phyloP scores from a whole-genome alignment of 1,139 yeast genomes.

The Torulaspora globosa region DNA sequence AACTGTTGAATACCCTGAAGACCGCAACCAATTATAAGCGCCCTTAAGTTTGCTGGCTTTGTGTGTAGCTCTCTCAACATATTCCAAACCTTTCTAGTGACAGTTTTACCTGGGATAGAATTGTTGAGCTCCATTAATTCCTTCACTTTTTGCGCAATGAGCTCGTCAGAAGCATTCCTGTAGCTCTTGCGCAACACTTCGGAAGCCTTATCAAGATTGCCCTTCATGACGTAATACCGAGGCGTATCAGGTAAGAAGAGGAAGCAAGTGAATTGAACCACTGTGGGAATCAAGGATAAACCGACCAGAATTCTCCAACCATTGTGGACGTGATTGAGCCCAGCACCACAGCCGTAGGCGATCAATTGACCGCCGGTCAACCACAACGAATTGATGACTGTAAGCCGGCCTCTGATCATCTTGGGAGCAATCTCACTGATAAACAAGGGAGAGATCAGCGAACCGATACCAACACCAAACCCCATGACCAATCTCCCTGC shows the following conservation, averaged over 20 bases:
- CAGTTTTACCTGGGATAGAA: slow-evolving; percentile 59
- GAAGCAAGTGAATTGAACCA: slow-evolving; percentile 68
- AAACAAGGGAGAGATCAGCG: slow-evolving; percentile 84
- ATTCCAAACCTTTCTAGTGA: slow-evolving; percentile 52
- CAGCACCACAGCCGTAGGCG: slow-evolving; percentile 93
- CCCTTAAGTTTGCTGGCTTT: slow-evolving; percentile 79
- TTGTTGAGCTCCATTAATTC: slow-evolving; percentile 57
- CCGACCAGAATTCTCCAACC: slow-evolving; percentile 97
- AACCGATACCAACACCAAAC: slow-evolving; percentile 92
- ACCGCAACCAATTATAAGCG: slow-evolving; percentile 83
- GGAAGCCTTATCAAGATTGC: slow-evolving; percentile 60
- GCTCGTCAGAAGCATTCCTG: slow-evolving; percentile 51
- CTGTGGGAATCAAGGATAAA: slow-evolving; percentile 82
- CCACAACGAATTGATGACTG: slow-evolving; percentile 47
- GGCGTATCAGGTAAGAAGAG: slow-evolving; percentile 94
- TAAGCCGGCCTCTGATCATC: slow-evolving; percentile 81
- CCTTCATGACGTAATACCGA: slow-evolving; percentile 73
- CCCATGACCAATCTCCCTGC: slow-evolving; percentile 90
- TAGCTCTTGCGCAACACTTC: slow-evolving; percentile 59
- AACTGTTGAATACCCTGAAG: slow-evolving; percentile 94
- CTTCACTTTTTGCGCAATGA: slow-evolving; percentile 54
- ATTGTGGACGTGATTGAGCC: slow-evolving; percentile 61
- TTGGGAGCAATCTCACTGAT: slow-evolving; percentile 92
- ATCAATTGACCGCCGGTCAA: slow-evolving; percentile 84
- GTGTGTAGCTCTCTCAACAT: slow-evolving; percentile 66